phyloP scores from a whole-genome alignment of 2,329 filamentous ascomycete species.

The Massarina eburnea region DNA sequence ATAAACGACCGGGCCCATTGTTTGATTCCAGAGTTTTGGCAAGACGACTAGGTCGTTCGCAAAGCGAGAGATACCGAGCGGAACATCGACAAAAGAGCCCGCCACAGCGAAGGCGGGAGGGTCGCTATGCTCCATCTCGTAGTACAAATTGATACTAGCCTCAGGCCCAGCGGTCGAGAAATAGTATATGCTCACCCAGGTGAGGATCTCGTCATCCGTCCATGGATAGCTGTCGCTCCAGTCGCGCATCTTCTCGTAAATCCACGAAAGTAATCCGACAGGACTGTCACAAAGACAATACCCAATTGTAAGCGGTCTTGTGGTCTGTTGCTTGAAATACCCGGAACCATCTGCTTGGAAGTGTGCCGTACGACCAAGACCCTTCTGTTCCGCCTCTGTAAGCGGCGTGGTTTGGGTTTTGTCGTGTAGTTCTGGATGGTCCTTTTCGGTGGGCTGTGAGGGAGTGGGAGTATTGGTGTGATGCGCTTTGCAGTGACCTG shows the following conservation, averaged over 20 bases:
- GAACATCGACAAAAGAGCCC: conserved; percentile 2
- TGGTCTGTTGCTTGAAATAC: conserved; percentile 63
- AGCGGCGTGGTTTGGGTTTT: conserved; percentile 58
- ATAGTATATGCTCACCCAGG: conserved; percentile 73
- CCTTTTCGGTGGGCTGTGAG: not conserved
- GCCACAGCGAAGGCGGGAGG: conserved; percentile 4
- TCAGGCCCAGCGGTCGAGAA: conserved; percentile 70
- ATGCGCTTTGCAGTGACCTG: conserved; percentile 5
- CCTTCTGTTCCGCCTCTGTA: conserved; percentile 52
- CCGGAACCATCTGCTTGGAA: conserved; percentile 59
- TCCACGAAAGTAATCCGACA: conserved; percentile 72
- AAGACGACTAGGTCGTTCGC: conserved; percentile 9
- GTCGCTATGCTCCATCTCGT: conserved; percentile 52
- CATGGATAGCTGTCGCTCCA: conserved; percentile 74
- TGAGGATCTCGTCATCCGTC: conserved; percentile 75
- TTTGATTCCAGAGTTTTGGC: conserved; percentile 11
- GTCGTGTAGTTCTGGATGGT: conserved; percentile 1
- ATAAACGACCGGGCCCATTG: conserved; percentile 55
- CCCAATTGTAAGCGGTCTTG: conserved; percentile 72
- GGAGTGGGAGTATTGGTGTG: conserved; percentile 4
- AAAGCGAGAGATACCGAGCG: conserved; percentile 23
- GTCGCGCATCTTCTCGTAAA: conserved; percentile 77
- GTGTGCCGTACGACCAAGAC: conserved; percentile 57
- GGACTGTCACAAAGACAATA: conserved; percentile 71
- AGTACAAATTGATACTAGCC: conserved; percentile 54